A percentile compares a stretch with the other conserved stretches of the same genome.
These are phyloP conservation scores for Penicillium sp. DNA, from an alignment of 2,329 filamentous ascomycete species.

Conservation along the genomic window DNA sequence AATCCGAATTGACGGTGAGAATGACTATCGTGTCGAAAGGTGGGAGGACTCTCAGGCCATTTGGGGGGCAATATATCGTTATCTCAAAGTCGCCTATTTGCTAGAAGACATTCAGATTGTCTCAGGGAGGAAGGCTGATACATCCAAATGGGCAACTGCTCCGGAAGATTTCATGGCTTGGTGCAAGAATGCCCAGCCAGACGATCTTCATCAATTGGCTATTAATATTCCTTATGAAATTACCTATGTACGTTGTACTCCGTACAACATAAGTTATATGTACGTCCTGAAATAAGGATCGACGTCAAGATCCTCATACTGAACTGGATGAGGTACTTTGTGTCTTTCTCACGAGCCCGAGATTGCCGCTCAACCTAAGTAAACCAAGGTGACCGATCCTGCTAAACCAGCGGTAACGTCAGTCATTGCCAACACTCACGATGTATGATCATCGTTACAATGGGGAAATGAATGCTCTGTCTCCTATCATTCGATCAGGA, in stretches of 20 bases:
- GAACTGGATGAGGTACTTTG: neutral
- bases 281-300: neutral
- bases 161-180: neutral
- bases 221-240: neutral
- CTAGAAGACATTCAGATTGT: neutral
- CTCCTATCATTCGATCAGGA: neutral
- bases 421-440: neutral
- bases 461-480: neutral
- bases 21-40: neutral
- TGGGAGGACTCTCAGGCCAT: neutral
- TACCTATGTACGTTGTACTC: neutral
- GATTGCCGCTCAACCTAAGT: neutral
- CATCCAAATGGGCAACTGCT: conserved; percentile 13
- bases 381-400: neutral
- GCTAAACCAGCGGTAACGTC: neutral
- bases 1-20: neutral
- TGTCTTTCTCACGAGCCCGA: neutral
- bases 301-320: neutral
- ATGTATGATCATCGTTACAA: neutral
- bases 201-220: neutral
- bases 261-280: neutral
- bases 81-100: neutral
- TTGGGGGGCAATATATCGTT: neutral
- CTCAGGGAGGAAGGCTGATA: conserved; percentile 4
- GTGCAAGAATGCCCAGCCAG: neutral